A percentile compares a stretch with the other conserved stretches of the same genome.
These are phyloP conservation scores for Chaetoceros tenuissimus DNA, from an alignment of 108 stramenopile species.

Conservation along the genomic window DNA sequence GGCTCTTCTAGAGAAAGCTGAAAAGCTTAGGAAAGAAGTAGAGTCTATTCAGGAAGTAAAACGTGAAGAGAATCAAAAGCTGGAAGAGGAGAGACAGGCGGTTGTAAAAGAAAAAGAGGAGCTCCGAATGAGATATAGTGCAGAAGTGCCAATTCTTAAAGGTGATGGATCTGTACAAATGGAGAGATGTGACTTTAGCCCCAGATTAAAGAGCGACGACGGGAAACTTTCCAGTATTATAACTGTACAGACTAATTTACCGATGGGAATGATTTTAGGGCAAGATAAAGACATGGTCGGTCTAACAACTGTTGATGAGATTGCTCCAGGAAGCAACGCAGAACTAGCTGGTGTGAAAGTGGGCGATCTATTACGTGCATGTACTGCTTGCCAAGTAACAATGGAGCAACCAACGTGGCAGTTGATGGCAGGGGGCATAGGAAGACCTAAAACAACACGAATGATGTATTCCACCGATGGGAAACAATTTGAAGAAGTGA, in stretches of 20 bases:
- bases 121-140: constrained; percentile 34
- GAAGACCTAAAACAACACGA: constrained; percentile 59
- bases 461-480: constrained; percentile 61
- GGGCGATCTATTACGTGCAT: constrained; percentile 63
- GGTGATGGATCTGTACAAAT: constrained; percentile 53
- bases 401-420: constrained; percentile 80
- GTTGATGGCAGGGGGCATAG: constrained; percentile 69
- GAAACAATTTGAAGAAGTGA: constrained; percentile 55
- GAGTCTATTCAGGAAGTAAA: constrained; percentile 34
- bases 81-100: constrained; percentile 18
- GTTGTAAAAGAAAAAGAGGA: constrained; percentile 9
- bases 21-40: constrained; percentile 39
- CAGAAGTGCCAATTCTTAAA: constrained; percentile 69
- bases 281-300: constrained; percentile 29
- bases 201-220: constrained; percentile 15
- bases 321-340: constrained; percentile 41
- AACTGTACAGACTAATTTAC: constrained; percentile 36
- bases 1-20: constrained; percentile 36
- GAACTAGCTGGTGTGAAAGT: constrained; percentile 36
- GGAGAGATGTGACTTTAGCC: constrained; percentile 64
- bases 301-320: constrained; percentile 49
- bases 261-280: constrained; percentile 61
- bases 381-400: constrained; percentile 55
- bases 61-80: constrained; percentile 14
- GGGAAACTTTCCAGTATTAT: constrained; percentile 20